Percentiles rank a stretch among this genome's conserved stretches.
Conservation (phyloP, 2,329 filamentous ascomycete genomes). For the Fusarium dlaminii region DNA sequence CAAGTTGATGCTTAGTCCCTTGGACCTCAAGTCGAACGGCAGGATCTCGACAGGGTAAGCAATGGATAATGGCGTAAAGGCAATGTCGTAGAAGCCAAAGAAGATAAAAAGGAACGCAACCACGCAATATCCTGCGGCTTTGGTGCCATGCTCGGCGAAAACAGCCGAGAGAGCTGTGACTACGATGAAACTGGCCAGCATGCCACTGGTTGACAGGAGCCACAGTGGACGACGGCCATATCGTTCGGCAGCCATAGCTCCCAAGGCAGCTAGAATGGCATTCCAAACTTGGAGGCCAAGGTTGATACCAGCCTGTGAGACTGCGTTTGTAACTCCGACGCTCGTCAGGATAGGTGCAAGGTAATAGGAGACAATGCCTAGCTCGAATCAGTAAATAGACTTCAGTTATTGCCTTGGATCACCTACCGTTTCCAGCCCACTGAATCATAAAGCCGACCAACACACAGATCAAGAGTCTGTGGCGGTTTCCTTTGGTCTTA, state of each 20-base stretch:
- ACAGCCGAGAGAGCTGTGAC: conserved; percentile 12
- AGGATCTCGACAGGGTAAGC: conserved; percentile 27
- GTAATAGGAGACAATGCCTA: conserved; percentile 26
- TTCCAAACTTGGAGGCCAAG: conserved; percentile 23
- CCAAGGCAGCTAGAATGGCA: conserved; percentile 1
- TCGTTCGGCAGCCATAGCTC: conserved; percentile 16
- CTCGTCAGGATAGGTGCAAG: conserved; percentile 11
- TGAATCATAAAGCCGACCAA: conserved; percentile 32
- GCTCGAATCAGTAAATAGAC: neutral
- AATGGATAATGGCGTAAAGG: conserved; percentile 6
- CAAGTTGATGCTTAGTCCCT: conserved; percentile 23
- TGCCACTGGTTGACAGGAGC: conserved; percentile 6
- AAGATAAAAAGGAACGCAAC: conserved; percentile 23
- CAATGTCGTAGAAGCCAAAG: conserved; percentile 29
- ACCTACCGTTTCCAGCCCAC: conserved; percentile 30
- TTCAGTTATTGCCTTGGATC: rapidly evolving
- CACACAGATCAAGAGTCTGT: conserved; percentile 30
- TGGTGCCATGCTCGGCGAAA: neutral
- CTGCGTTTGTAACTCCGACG: conserved; percentile 11
- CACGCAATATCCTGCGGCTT: conserved; percentile 7
- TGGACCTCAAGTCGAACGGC: conserved; percentile 13
- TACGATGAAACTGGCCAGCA: conserved; percentile 18
- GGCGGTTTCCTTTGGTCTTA: conserved; percentile 45
- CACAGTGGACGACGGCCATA: conserved; percentile 16
- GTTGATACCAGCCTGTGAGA: conserved; percentile 16